phyloP scores from a whole-genome alignment of 202 grass and related monocot genomes.

The Elaeis oleifera region DNA sequence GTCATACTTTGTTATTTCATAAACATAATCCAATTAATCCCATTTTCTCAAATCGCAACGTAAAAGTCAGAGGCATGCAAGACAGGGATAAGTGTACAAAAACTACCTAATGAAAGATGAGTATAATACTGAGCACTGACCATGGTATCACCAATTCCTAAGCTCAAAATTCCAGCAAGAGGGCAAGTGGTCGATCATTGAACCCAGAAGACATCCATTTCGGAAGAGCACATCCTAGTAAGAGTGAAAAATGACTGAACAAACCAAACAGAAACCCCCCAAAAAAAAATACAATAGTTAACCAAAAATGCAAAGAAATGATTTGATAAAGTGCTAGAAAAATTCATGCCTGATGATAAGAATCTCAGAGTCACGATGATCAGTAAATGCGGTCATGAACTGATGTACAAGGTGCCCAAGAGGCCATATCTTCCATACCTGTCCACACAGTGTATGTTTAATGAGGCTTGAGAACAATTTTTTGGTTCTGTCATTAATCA shows the following conservation, averaged over 20 bases:
- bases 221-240: conserved; percentile 92
- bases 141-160: conserved; percentile 99
- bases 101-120: not conserved
- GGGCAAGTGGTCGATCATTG: conserved; percentile 77
- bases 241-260: conserved; percentile 86
- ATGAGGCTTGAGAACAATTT: not conserved
- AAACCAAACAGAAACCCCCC: not conserved
- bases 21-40: not conserved
- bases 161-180: conserved; percentile 93
- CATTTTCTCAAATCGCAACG: not conserved
- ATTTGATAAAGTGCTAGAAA: not conserved
- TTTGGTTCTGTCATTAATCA: too few species aligned
- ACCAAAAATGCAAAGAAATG: conserved; percentile 6
- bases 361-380: conserved; percentile 98
- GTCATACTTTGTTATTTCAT: not conserved
- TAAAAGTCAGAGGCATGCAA: too few species aligned
- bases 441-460: conserved; percentile 21
- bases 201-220: conserved; percentile 97
- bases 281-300: conserved; percentile 8
- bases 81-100: too few species aligned
- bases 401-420: conserved; percentile 69
- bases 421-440: conserved; percentile 92
- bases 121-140: conserved; percentile 39
- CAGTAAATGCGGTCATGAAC: conserved; percentile 98
- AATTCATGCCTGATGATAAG: conserved; percentile 68